Percentiles rank a stretch among this genome's conserved stretches.
Evolutionary conservation across 129 eudicot species (phyloP).

Genomic region (Flaveria robusta): DNA sequence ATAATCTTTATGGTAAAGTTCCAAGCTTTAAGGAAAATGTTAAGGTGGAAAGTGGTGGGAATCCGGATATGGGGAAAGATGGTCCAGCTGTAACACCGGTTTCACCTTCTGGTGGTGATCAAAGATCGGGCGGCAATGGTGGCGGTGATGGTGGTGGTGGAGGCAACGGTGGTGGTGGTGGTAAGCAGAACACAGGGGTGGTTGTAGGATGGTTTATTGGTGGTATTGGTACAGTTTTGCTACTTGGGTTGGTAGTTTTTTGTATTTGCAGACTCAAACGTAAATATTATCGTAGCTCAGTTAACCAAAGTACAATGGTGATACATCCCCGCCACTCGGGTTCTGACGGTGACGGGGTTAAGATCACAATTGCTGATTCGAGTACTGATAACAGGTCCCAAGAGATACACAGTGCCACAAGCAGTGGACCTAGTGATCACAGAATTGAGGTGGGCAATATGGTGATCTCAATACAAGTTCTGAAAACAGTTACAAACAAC

Average conservation of each 20-base stretch:
- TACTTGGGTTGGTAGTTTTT: slow-evolving; percentile 43
- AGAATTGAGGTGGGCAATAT: slow-evolving; percentile 65
- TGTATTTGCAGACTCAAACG: slow-evolving; percentile 42
- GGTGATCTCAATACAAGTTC: slow-evolving; percentile 80
- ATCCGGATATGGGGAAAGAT: slow-evolving; percentile 58
- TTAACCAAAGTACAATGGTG: slow-evolving; percentile 36
- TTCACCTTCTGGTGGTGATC: slow-evolving; percentile 24
- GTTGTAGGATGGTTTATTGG: slow-evolving; percentile 47
- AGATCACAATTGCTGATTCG: slow-evolving; percentile 61
- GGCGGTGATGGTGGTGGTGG: neutral
- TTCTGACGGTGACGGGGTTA: slow-evolving; percentile 51
- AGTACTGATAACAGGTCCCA: slow-evolving; percentile 38
- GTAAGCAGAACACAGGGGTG: slow-evolving; percentile 17
- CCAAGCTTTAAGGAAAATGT: slow-evolving; percentile 57
- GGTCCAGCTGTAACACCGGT: slow-evolving; percentile 39
- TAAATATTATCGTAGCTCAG: slow-evolving; percentile 28
- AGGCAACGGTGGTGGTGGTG: neutral
- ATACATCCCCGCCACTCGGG: slow-evolving; percentile 72
- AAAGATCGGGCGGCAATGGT: neutral
- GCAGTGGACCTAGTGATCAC: slow-evolving; percentile 54
- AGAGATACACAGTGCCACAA: slow-evolving; percentile 52
- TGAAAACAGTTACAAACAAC: slow-evolving; percentile 72
- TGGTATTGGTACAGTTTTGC: slow-evolving; percentile 35
- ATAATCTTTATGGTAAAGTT: slow-evolving; percentile 60
- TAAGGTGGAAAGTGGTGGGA: slow-evolving; percentile 45